Conservation (phyloP, 345 rosid species). For the Lumnitzera racemosa region DNA sequence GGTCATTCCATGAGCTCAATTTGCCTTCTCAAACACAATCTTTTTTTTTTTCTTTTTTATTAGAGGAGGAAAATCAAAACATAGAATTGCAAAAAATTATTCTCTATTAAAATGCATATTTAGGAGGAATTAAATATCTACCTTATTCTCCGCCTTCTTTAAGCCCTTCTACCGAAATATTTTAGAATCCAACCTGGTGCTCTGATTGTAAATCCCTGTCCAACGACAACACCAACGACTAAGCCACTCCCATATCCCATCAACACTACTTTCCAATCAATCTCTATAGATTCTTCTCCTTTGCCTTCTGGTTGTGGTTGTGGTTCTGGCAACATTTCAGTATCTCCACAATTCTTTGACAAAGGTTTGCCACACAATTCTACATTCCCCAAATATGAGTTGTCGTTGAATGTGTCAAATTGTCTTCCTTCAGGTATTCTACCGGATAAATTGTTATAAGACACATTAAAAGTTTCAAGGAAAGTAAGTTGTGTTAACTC, state of each 20-base stretch:
- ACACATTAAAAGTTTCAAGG: constrained; percentile 3
- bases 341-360: constrained; percentile 6
- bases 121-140: no score
- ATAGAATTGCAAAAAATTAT: no score
- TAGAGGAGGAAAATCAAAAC: no score
- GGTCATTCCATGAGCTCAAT: no score
- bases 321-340: not conserved
- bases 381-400: constrained; percentile 2
- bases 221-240: constrained; percentile 1
- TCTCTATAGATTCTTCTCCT: not conserved
- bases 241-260: constrained; percentile 7
- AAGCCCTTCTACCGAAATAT: not conserved
- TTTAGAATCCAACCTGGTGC: not conserved
- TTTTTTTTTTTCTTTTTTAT: no score
- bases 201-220: not conserved
- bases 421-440: constrained; percentile 8
- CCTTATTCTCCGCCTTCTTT: not conserved
- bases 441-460: constrained; percentile 9
- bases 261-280: constrained; percentile 9
- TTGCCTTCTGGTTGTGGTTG: not conserved
- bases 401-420: constrained; percentile 6
- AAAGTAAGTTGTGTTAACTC: constrained; percentile 4
- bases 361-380: constrained; percentile 9
- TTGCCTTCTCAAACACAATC: no score
- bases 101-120: no score